Evolutionary conservation across 2,329 filamentous ascomycete genomes (phyloP).

Genomic region (Curvularia spicifera): DNA sequence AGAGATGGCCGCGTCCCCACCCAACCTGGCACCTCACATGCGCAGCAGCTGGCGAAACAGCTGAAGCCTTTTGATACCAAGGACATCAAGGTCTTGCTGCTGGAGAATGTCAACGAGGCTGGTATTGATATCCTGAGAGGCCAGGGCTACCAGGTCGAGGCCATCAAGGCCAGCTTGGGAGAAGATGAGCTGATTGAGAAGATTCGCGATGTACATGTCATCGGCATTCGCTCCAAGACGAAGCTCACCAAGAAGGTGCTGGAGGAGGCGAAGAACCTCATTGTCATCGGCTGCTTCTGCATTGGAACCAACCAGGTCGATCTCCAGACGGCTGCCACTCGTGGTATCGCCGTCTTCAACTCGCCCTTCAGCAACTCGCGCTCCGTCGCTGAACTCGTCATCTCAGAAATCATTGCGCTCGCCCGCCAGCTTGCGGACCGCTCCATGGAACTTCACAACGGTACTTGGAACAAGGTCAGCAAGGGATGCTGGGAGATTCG

Average conservation of each 20-base stretch:
- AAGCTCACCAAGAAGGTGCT: constrained; percentile 88
- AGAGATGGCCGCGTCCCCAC: constrained; percentile 49
- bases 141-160: constrained; percentile 97
- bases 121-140: constrained; percentile 79
- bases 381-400: constrained; percentile 94
- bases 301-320: constrained; percentile 98
- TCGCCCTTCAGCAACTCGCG: constrained; percentile 98
- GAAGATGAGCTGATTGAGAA: constrained; percentile 97
- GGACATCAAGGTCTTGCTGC: constrained; percentile 92
- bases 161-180: constrained; percentile 83
- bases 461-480: constrained; percentile 98
- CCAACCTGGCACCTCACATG: constrained; percentile 18
- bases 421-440: constrained; percentile 93
- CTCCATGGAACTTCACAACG: constrained; percentile 90
- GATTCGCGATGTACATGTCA: constrained; percentile 96
- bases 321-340: constrained; percentile 78
- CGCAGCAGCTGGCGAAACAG: constrained; percentile 65
- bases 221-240: constrained; percentile 97
- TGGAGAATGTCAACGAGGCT: constrained; percentile 95
- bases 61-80: constrained; percentile 95
- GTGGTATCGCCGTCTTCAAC: constrained; percentile 97
- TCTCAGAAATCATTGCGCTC: constrained; percentile 88
- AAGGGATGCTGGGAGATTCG: constrained; percentile 96
- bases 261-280: constrained; percentile 86
- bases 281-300: constrained; percentile 97